phyloP scores from a whole-genome alignment of 345 rosid species.

The Litchi chinensis region DNA sequence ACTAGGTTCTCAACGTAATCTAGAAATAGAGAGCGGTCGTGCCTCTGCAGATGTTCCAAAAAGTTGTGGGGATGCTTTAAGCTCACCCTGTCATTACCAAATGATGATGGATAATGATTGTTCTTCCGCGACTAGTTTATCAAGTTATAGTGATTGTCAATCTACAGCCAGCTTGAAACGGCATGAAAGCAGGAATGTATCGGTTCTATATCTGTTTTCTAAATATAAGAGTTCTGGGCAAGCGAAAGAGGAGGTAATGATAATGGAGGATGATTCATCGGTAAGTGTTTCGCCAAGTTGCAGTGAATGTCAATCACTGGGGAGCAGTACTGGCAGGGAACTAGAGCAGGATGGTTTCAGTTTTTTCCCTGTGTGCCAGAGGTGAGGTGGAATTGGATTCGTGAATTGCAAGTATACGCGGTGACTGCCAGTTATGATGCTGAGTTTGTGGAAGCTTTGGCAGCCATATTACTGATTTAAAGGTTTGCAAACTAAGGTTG shows the following conservation, averaged over 20 bases:
- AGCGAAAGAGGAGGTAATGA: constrained; percentile 17
- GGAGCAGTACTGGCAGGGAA: constrained; percentile 16
- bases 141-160: constrained; percentile 22
- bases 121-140: constrained; percentile 18
- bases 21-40: constrained; percentile 21
- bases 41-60: constrained; percentile 18
- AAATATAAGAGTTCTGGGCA: constrained; percentile 44
- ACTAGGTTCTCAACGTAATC: constrained; percentile 57
- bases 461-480: neutral
- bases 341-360: constrained; percentile 16
- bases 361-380: constrained; percentile 14
- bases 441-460: neutral
- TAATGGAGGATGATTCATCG: constrained; percentile 14
- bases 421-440: neutral
- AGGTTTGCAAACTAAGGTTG: too few relatives aligned
- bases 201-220: constrained; percentile 54
- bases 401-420: neutral
- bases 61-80: neutral
- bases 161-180: constrained; percentile 22
- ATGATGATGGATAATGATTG: constrained; percentile 24
- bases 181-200: constrained; percentile 24
- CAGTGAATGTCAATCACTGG: constrained; percentile 16
- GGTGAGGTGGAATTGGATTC: neutral
- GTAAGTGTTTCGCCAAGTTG: constrained; percentile 13
- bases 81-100: constrained; percentile 16